A percentile compares a stretch with the other conserved stretches of the same genome.
phyloP scores from a whole-genome alignment of 2,329 filamentous ascomycete species.

The Paecilomyces dactylethromorphus region DNA sequence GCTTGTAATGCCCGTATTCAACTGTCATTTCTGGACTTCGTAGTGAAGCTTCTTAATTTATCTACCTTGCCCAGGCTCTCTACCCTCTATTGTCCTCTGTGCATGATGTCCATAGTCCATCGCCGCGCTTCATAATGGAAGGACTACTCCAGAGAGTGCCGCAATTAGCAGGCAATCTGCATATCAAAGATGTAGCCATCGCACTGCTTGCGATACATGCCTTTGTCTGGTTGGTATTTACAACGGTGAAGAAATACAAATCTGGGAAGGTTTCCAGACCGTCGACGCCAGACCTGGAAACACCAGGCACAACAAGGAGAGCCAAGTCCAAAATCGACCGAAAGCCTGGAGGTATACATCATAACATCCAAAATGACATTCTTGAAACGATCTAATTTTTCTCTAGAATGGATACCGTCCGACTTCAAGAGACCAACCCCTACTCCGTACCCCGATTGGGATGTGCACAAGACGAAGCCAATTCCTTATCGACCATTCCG shows the following conservation, averaged over 20 bases:
- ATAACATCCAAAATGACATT: background rate
- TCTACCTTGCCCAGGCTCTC: background rate
- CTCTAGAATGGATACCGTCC: conserved; percentile 49
- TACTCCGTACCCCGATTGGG: conserved; percentile 61
- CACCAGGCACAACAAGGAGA: conserved; percentile 21
- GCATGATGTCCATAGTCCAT: background rate
- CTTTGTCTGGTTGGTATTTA: conserved; percentile 21
- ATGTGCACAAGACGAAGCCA: conserved; percentile 61
- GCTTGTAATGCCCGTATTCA: background rate
- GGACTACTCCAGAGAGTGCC: background rate
- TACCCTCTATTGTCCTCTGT: background rate
- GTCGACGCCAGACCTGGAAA: conserved; percentile 41
- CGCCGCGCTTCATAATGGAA: background rate
- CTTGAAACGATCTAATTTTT: background rate
- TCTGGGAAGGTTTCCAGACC: conserved; percentile 8
- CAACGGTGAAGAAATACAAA: conserved; percentile 21
- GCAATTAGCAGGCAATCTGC: conserved; percentile 2
- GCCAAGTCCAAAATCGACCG: conserved; percentile 27
- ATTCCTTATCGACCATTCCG: conserved; percentile 73
- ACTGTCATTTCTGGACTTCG: background rate
- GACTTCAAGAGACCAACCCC: conserved; percentile 56
- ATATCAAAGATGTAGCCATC: conserved; percentile 20
- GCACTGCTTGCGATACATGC: conserved; percentile 23
- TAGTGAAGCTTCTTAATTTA: background rate
- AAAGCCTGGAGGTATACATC: conserved; percentile 40